Base-by-base conservation (phyloP, 371 early-diverging fungal species). In the Actinomortierella ambigua region DNA sequence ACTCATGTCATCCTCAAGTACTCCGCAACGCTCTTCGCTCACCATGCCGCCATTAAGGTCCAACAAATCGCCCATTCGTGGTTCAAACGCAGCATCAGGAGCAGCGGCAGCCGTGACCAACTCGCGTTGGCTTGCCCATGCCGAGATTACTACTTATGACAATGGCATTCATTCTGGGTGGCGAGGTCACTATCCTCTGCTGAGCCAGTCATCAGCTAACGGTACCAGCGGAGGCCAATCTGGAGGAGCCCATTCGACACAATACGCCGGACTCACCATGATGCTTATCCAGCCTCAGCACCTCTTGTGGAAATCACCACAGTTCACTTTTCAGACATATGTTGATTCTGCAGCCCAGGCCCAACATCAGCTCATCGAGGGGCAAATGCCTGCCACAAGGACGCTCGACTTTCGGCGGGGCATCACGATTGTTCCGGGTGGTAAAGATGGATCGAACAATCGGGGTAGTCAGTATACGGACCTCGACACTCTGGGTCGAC, bases 131-230 rank as follows among this genome's bases (percentile, higher is more conserved):
- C 63, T 85, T 4, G 79, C 84, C 0, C 77, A 82, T 68, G 84
- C 83, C 8, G 87, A 87, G 54, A 85, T 85, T 41, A 79, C 77
- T 15, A 83, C 87, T 0, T 87, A 84, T 41, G 69, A 73, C 50
- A 73, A 52, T 48, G 75, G 75, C 7, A 73, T 73, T 54, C 55
- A 73, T 41, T 63, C 75, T 9, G 75, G 75, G 11, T 73, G 75
- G 75, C 66, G 66, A 20, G 75, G 75, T 15, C 75, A 73, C 26
- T 73, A 73, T 20, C 75, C 75, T 9, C 66, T 49, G 22, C 55
- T 63, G 34, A 67, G 43, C 53, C 79, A 51, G 44, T 61, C 59
- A 34, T 6, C 34, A 34, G 34, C 34, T 34, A 34, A 34, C 11
- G 34, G 34, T 34, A 11, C 34, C 7, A 34, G 34, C 11, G 34